Base-by-base conservation (phyloP, 768 basidiomycete species). In the Calvatia gigantea region DNA sequence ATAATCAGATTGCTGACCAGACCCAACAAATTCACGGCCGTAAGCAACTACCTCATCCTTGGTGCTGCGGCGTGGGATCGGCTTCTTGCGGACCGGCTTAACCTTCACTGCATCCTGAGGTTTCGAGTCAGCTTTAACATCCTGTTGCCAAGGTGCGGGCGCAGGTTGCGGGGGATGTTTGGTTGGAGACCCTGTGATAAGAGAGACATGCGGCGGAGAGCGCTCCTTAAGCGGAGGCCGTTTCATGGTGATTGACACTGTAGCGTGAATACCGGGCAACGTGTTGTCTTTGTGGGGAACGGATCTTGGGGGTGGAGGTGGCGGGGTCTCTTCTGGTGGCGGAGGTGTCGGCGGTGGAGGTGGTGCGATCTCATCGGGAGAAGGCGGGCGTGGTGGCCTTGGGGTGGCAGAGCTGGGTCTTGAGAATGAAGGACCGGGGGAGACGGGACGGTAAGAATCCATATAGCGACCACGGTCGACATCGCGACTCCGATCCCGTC, bases 1-100 rank as follows among this genome's bases (percentile, higher is more conserved):
- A 67, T 97, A 98, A 60, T 91, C 90, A 14, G 72, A 72, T 59
- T 94, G 81, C 53, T 75, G 66, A 7, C 89, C 88, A 69, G 87
- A 86, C 4, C 92, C 86, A 33, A 73, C 71, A 63, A 94, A 90
- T 14, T 68, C 69, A 53, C 81, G 77, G 31, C 87, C 86, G 65
- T 90, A 93, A 0, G 82, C 84, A 42, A 76, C 74, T 59, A 77
- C 68, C 61, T 94, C 91, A 55, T 88, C 81, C 58, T 86, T 81
- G 74, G 74, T 29, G 72, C 73, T 15, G 76, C 78, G 59, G 71
- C 77, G 54, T 69, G 71, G 27, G 66, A 51, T 19, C n/a, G 71
- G 73, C 7, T 76, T 74, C 58, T 69, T 76, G 50, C 69, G 69
- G 35, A 64, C 61, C 9, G 62, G 52, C 23, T 64, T 61, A 27